Percentiles rank a stretch among this genome's conserved stretches.
Evolutionary conservation across 2,329 filamentous ascomycete genomes (phyloP).

Genomic region (Thermothelomyces thermophilus): DNA sequence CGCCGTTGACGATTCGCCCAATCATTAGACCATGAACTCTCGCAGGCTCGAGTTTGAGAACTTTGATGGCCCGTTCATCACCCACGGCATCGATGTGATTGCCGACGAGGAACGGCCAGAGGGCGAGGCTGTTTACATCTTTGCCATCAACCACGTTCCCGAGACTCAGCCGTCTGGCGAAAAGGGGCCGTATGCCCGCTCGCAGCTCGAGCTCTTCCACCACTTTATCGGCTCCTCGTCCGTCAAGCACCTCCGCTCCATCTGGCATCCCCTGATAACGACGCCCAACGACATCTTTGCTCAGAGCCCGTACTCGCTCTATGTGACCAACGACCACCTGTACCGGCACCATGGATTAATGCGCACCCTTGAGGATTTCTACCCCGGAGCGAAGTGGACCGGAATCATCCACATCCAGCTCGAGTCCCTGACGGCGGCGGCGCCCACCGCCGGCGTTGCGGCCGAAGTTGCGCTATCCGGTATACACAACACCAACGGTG

Average conservation of each 20-base stretch:
- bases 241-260: conserved; percentile 43
- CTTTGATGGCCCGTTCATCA: conserved; percentile 48
- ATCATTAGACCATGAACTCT: conserved; percentile 43
- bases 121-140: conserved; percentile 47
- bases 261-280: conserved; percentile 45
- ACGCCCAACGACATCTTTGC: conserved; percentile 56
- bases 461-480: conserved; percentile 38
- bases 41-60: conserved; percentile 42
- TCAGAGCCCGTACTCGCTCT: conserved; percentile 40
- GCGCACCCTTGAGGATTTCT: conserved; percentile 42
- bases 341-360: conserved; percentile 40
- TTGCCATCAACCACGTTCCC: conserved; percentile 53
- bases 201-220: conserved; percentile 53
- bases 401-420: conserved; percentile 41
- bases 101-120: conserved; percentile 35
- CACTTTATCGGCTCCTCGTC: conserved; percentile 40
- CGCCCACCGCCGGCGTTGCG: conserved; percentile 32
- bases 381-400: conserved; percentile 40
- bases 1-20: too few species aligned
- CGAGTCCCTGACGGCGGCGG: conserved; percentile 10
- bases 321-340: conserved; percentile 55
- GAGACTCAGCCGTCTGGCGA: conserved; percentile 35
- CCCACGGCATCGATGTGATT: conserved; percentile 57
- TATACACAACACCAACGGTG: conserved; percentile 50
- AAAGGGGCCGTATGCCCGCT: conserved; percentile 37